These are phyloP conservation scores for Astrothelium macrocarpum DNA, from an alignment of 495 filamentous ascomycete species.

Conservation along the genomic window DNA sequence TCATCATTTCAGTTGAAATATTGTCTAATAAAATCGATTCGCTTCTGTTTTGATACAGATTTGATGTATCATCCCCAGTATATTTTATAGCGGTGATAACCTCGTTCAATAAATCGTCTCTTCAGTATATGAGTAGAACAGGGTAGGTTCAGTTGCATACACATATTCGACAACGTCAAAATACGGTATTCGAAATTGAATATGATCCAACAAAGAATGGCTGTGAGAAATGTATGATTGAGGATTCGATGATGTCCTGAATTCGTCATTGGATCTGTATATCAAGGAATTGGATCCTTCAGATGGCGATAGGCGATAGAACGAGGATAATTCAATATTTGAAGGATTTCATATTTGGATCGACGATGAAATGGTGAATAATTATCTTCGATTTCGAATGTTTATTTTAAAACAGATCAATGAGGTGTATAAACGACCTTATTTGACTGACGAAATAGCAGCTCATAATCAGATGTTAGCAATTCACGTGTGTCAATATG, in stretches of 20 bases:
- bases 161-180: not conserved
- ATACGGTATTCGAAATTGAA: too few species aligned
- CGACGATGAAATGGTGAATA: too few species aligned
- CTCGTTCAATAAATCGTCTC: not conserved
- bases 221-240: not conserved
- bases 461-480: too few species aligned
- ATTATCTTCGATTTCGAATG: too few species aligned
- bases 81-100: too few species aligned
- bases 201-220: not conserved
- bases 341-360: not conserved
- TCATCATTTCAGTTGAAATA: not conserved
- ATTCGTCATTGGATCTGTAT: not conserved
- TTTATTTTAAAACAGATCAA: too few species aligned
- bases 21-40: not conserved
- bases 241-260: not conserved
- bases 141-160: not conserved
- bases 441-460: too few species aligned
- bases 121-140: not conserved
- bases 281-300: not conserved
- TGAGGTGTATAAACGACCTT: too few species aligned
- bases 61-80: too few species aligned
- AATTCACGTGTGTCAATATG: too few species aligned
- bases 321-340: not conserved
- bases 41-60: too few species aligned
- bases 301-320: not conserved